Percentiles rank a stretch among this genome's conserved stretches.
Conservation (phyloP, 2,329 filamentous ascomycete genomes). For the Sclerotinia nivalis region DNA sequence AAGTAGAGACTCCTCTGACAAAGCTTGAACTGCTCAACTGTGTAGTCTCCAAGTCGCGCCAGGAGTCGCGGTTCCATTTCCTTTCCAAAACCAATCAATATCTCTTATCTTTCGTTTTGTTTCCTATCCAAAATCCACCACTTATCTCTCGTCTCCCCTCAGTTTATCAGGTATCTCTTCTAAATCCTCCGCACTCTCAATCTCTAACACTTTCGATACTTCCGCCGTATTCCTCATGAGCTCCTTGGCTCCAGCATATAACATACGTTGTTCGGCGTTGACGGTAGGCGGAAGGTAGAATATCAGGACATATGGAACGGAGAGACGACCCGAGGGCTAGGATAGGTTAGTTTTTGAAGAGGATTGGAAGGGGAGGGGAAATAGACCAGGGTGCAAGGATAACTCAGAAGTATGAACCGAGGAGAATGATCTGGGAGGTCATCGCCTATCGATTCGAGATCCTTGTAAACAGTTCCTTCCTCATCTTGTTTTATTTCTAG, state of each 20-base stretch:
- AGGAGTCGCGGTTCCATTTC: not conserved
- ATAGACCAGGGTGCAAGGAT: slow-evolving; percentile 80
- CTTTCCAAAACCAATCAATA: not conserved
- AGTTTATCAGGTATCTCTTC: slow-evolving; percentile 75
- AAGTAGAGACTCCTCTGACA: not conserved
- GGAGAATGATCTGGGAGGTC: slow-evolving; percentile 92
- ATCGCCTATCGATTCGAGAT: slow-evolving; percentile 77
- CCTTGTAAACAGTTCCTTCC: slow-evolving; percentile 73
- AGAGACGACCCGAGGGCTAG: slow-evolving; percentile 77
- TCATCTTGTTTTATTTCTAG: slow-evolving; percentile 87
- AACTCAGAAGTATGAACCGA: slow-evolving; percentile 85
- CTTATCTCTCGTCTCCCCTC: slow-evolving; percentile 32
- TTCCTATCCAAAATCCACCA: not conserved
- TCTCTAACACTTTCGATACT: slow-evolving; percentile 83
- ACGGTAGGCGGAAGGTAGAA: slow-evolving; percentile 94
- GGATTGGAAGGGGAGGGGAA: not conserved
- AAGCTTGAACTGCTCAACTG: not conserved
- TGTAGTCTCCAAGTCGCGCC: not conserved
- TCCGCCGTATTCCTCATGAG: slow-evolving; percentile 91
- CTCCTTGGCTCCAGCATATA: slow-evolving; percentile 95
- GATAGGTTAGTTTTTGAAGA: slow-evolving; percentile 20
- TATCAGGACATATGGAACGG: slow-evolving; percentile 90
- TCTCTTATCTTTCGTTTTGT: not conserved
- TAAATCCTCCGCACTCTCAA: slow-evolving; percentile 77
- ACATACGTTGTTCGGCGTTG: slow-evolving; percentile 84